Base-by-base conservation (phyloP, 2,329 filamentous ascomycete genomes). In the Eutypella sp. region DNA sequence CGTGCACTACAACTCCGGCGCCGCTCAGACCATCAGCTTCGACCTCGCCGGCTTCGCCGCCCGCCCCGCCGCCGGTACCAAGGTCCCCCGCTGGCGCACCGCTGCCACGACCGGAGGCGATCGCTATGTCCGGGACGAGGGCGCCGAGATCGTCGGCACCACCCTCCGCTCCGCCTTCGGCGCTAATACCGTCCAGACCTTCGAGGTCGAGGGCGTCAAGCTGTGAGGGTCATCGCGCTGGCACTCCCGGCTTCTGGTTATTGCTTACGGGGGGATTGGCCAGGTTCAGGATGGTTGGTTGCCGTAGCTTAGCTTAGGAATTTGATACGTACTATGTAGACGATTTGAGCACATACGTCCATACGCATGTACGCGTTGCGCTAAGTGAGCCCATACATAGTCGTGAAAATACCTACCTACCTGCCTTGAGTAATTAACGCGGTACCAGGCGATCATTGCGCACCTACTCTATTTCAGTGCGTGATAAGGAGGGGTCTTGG, bases 1-100 rank as follows among this genome's bases (percentile, higher is more conserved):
- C 45, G 65, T 70, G 4, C 66, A 64, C 5, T 62, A 66, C 13
- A 72, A 72, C 53, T 71, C 64, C 62, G 63, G 56, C 19, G 40
- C 40, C 10, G 59, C 59, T 18, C 66, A 69, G 52, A 64, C 68
- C 42, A 47, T 69, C 29, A 65, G 62, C 47, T 71, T 72, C 51
- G 67, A 71, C 22, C 49, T 71, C 19, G 59, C 60, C 2, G 51
- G 45, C 23, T 71, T 71, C 51, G 49, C 46, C 18, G 56, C 57
- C 22, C 47, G 59, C 3, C 59, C 62, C 5, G 51, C 50, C 3
- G 46, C 60, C 36, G 67, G 66, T 1, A 57, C 65, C 6, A 48
- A 48, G 6, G 63, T 71, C 20, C 52, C 54, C 40, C 55, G 67
- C 13, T 71, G 68, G 67, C 59, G 54, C 40, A 70, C 67, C 25